Evolutionary conservation across 1,284 basidiomycete species (phyloP).

Genomic region (Cryptococcus sp.): DNA sequence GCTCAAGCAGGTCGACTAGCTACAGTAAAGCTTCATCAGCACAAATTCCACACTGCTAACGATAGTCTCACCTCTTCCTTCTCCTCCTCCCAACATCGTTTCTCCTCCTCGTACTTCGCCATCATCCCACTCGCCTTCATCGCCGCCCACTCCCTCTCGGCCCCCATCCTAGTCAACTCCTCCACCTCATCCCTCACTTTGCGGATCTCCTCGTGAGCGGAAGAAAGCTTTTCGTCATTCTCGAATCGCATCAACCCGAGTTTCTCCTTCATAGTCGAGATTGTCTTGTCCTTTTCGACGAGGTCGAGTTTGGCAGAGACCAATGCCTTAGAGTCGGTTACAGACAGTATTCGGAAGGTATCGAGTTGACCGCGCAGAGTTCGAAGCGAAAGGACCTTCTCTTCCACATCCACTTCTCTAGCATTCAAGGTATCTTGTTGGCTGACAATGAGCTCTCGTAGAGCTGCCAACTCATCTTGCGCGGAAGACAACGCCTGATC

Average conservation of each 20-base stretch:
- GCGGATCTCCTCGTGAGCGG: conserved; percentile 14
- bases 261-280: conserved; percentile 17
- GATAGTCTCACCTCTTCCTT: conserved; percentile 17
- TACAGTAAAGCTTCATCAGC: conserved; percentile 1
- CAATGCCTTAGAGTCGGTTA: too few relatives aligned
- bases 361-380: too few relatives aligned
- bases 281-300: conserved; percentile 12
- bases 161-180: conserved; percentile 16
- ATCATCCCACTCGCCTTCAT: conserved; percentile 15
- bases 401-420: too few relatives aligned
- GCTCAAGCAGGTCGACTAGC: neutral
- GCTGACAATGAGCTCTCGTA: too few relatives aligned
- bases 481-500: too few relatives aligned
- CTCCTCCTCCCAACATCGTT: conserved; percentile 19
- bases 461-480: too few relatives aligned
- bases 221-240: conserved; percentile 23
- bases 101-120: conserved; percentile 19
- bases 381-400: too few relatives aligned
- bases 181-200: conserved; percentile 17
- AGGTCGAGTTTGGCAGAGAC: neutral
- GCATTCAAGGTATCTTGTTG: too few relatives aligned
- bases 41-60: neutral
- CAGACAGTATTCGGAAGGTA: too few relatives aligned
- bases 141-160: conserved; percentile 18
- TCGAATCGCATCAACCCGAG: conserved; percentile 23